These are phyloP conservation scores for Bretschneidera sinensis DNA, from an alignment of 345 rosid genomes.

Conservation along the genomic window DNA sequence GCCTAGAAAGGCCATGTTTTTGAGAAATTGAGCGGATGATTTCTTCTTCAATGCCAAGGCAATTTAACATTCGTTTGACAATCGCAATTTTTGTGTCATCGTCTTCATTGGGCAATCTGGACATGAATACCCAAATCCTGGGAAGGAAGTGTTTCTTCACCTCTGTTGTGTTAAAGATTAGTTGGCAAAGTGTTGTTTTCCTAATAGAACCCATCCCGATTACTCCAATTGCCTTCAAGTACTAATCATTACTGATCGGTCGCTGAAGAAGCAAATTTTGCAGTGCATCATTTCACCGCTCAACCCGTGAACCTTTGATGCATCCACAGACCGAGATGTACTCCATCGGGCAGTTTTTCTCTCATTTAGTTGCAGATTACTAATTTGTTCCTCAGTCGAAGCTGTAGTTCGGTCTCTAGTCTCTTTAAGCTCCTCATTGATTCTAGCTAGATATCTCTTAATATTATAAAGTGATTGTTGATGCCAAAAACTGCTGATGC, in stretches of 20 bases:
- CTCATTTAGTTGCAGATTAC: too few species aligned
- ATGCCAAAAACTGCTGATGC: too few species aligned
- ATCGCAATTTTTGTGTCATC: neutral
- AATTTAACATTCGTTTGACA: slow-evolving; percentile 5
- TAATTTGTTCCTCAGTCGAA: too few species aligned
- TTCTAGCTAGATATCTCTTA: neutral
- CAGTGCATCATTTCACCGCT: neutral
- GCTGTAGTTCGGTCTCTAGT: too few species aligned
- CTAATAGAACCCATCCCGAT: slow-evolving; percentile 15
- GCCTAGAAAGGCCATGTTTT: too few species aligned
- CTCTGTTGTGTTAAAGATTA: slow-evolving; percentile 6
- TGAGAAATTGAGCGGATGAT: too few species aligned
- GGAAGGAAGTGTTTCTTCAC: slow-evolving; percentile 19
- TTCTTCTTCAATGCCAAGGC: slow-evolving; percentile 18
- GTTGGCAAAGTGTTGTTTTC: slow-evolving; percentile 22
- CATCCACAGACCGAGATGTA: neutral
- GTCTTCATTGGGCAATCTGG: neutral
- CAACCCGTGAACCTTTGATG: neutral
- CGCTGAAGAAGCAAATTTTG: neutral
- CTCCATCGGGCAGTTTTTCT: too few species aligned
- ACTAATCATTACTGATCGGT: too few species aligned
- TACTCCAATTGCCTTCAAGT: slow-evolving; percentile 21
- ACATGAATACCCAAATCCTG: slow-evolving; percentile 22
- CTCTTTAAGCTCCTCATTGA: too few species aligned
- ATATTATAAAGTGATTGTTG: neutral